phyloP scores from a whole-genome alignment of 2,329 filamentous ascomycete species.

The Beauveria varroae region DNA sequence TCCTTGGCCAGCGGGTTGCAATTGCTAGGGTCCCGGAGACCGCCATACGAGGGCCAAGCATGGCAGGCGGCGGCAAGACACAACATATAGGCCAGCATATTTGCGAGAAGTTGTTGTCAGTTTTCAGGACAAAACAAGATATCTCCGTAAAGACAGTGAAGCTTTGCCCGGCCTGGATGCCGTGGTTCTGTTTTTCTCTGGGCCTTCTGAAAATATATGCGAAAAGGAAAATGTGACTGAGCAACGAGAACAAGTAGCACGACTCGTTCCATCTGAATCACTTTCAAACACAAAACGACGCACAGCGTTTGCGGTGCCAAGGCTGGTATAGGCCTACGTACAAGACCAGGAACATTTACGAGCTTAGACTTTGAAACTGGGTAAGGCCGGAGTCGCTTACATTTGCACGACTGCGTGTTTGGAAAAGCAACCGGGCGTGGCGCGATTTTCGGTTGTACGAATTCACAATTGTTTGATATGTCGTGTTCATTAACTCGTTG shows the following conservation, averaged over 20 bases:
- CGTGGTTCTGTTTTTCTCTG: neutral
- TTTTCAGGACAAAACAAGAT: neutral
- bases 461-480: slow-evolving; percentile 11
- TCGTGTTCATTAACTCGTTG: neutral
- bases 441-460: neutral
- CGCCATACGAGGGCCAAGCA: slow-evolving; percentile 8
- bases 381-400: neutral
- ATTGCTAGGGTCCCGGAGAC: neutral
- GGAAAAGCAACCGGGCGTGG: neutral
- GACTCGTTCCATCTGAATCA: neutral
- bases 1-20: slow-evolving; percentile 20
- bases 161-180: neutral
- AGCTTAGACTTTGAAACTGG: neutral
- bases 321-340: neutral
- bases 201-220: neutral
- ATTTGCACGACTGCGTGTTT: neutral
- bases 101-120: neutral
- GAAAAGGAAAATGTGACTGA: neutral
- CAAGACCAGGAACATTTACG: neutral
- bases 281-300: neutral
- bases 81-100: neutral
- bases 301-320: neutral
- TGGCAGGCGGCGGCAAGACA: neutral
- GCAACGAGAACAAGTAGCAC: neutral
- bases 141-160: neutral